Evolutionary conservation across 495 filamentous ascomycete species (phyloP).

Genomic region (Aspergillus panamensis): DNA sequence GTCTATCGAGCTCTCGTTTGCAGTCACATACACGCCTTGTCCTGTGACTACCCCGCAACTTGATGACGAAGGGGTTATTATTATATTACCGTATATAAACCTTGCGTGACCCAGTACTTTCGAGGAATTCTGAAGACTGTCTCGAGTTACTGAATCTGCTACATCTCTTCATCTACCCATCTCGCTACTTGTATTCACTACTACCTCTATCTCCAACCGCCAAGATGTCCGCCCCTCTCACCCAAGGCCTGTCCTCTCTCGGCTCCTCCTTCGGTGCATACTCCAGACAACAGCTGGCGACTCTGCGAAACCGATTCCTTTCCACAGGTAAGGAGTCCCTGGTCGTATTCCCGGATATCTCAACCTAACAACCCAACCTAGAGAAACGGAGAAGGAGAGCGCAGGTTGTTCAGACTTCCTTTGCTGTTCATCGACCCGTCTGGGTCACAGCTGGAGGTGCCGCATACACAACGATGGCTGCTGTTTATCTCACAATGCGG

Average conservation of each 20-base stretch:
- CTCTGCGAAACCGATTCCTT: slow-evolving; percentile 22
- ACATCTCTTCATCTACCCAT: not conserved
- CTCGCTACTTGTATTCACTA: not conserved
- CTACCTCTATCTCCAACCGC: not conserved
- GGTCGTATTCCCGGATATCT: not conserved
- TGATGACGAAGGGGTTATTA: slow-evolving; percentile 6
- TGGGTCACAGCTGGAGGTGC: slow-evolving; percentile 40
- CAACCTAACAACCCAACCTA: slow-evolving; percentile 8
- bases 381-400: slow-evolving; percentile 33
- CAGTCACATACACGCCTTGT: slow-evolving; percentile 1
- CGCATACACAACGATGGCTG: slow-evolving; percentile 38
- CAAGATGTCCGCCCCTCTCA: slow-evolving; percentile 24
- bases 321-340: slow-evolving; percentile 19
- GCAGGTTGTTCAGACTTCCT: slow-evolving; percentile 36
- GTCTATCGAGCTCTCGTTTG: slow-evolving; percentile 10
- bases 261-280: slow-evolving; percentile 21
- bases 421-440: slow-evolving; percentile 40
- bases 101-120: slow-evolving; percentile 15
- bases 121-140: not conserved
- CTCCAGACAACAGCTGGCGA: slow-evolving; percentile 19
- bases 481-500: slow-evolving; percentile 39
- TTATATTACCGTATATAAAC: slow-evolving; percentile 15
- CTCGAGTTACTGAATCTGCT: slow-evolving; percentile 2
- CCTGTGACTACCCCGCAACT: slow-evolving; percentile 22
- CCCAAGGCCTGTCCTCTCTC: slow-evolving; percentile 22